Base-by-base conservation (phyloP, 495 filamentous ascomycete genomes). In the Entonaema liquescens region DNA sequence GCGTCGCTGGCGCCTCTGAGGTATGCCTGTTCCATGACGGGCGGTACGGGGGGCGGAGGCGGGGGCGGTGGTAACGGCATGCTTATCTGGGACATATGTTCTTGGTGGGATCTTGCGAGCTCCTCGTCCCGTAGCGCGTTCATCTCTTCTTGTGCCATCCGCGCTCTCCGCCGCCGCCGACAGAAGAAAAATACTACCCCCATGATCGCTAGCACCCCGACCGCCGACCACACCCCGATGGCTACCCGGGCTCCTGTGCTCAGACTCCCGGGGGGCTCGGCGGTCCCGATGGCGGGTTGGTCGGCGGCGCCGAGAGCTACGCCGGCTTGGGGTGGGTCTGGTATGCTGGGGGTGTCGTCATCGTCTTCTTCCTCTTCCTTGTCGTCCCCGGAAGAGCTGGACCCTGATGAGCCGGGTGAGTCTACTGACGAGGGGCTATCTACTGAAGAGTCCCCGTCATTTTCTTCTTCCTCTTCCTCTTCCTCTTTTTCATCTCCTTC, bases 141-240 rank as follows among this genome's bases (percentile, higher is more conserved):
- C 0, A 70, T 57, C 35, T 70, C 59, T 23, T 63, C 50, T 23
- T 40, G 67, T 8, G 67, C 66, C 44, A 67, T 17, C 8, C 58
- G 29, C 3, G 60, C 62, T 11, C 67, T 19, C 28, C 60, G n/a
- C 28, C 71, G 61, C 17, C 71, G 57, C 23, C 71, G 67, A 12
- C 13, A 40, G 35, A 74, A 57, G 67, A 74, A 74, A 26, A 62
- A 70, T 33, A 60, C 25, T 6, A 74, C 6, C 0, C 62, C 71
- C 0, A 33, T 11, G 19, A 74, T 55, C 1, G 47, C 62, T 26
- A 70, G n/a, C 0, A 70, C 67, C 1, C 57, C 71, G 0, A 74
- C 71, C 7, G 71, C 71, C 8, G 62, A 59, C 71, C 71, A 74
- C 0, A 74, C 55, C 1, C 71, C 71, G 47, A 74, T 74, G 13